Percentiles rank a stretch among this genome's conserved stretches.
Evolutionary conservation across 257 asterid species (phyloP).

Genomic region (Solanum paucissectum): DNA sequence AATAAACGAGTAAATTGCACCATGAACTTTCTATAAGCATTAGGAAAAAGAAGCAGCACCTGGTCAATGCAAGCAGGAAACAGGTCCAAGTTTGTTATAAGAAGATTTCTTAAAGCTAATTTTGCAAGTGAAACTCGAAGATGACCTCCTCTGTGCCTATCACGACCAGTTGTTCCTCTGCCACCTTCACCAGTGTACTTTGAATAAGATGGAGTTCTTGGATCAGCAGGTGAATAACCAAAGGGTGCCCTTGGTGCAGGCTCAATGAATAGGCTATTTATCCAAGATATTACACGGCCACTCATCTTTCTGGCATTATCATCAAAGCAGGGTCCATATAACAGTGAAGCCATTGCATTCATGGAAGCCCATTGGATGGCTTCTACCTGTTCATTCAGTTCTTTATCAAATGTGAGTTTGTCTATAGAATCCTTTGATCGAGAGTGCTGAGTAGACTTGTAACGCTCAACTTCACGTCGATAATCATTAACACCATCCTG

Average conservation of each 20-base stretch:
- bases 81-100: constrained; percentile 90
- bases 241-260: constrained; percentile 97
- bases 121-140: constrained; percentile 88
- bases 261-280: constrained; percentile 92
- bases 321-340: constrained; percentile 98
- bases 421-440: constrained; percentile 94
- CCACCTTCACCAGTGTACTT: constrained; percentile 78
- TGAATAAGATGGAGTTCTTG: constrained; percentile 90
- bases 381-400: constrained; percentile 90
- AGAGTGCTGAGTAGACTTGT: constrained; percentile 86
- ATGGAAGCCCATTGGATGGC: constrained; percentile 99
- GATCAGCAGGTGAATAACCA: constrained; percentile 98
- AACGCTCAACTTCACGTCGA: constrained; percentile 99
- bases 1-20: not conserved
- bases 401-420: constrained; percentile 91
- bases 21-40: not conserved
- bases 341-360: constrained; percentile 99
- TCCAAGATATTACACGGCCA: constrained; percentile 98
- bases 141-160: constrained; percentile 95
- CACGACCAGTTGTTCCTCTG: constrained; percentile 76
- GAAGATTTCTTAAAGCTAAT: constrained; percentile 86
- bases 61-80: constrained; percentile 99
- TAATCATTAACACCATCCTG: constrained; percentile 92
- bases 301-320: constrained; percentile 99
- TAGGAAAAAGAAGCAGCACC: constrained; percentile 11